Evolutionary conservation across 2,329 filamentous ascomycete species (phyloP).

Genomic region (Penicillium sp.): DNA sequence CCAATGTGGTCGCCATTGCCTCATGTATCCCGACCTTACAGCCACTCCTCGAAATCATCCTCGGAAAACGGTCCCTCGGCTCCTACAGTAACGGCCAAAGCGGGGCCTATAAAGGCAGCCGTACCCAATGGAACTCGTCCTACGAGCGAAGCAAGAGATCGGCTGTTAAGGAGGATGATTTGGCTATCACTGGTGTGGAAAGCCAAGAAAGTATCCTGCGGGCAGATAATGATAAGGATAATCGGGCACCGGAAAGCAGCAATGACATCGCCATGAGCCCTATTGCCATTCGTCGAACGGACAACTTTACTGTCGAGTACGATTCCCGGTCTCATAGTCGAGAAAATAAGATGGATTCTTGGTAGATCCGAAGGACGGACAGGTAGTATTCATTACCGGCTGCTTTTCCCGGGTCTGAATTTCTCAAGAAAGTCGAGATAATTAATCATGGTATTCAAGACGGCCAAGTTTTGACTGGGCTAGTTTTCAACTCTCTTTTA

Average conservation of each 20-base stretch:
- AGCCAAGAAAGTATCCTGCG: slow-evolving; percentile 29
- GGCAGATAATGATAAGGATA: slow-evolving; percentile 10
- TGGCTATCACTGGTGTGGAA: slow-evolving; percentile 22
- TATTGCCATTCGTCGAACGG: slow-evolving; percentile 22
- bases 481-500: too few species aligned
- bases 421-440: too few species aligned
- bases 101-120: slow-evolving; percentile 15
- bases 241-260: background rate
- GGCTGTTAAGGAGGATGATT: slow-evolving; percentile 10
- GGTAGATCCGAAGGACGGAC: background rate
- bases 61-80: slow-evolving; percentile 18
- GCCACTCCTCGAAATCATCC: slow-evolving; percentile 34
- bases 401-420: too few species aligned
- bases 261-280: slow-evolving; percentile 1
- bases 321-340: background rate
- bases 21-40: slow-evolving; percentile 40
- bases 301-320: slow-evolving; percentile 22
- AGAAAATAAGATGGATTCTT: background rate
- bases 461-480: too few species aligned
- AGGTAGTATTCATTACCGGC: too few species aligned
- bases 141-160: slow-evolving; percentile 15
- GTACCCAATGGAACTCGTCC: slow-evolving; percentile 9
- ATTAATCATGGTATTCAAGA: too few species aligned
- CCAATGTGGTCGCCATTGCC: slow-evolving; percentile 37
- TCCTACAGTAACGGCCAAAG: slow-evolving; percentile 18